Base-by-base conservation (phyloP, 768 basidiomycete species). In the Amanita molliuscula region DNA sequence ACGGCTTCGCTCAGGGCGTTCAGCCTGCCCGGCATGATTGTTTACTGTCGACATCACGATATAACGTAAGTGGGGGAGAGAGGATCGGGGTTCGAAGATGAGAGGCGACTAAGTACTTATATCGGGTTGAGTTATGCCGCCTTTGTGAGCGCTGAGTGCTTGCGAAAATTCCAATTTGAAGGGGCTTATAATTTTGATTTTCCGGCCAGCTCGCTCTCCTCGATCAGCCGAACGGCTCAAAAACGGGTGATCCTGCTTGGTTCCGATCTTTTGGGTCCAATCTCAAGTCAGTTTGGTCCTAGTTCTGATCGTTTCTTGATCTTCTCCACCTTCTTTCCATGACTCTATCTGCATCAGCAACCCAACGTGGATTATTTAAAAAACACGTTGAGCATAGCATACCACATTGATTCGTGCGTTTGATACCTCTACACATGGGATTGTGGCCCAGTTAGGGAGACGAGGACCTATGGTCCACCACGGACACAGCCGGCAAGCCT, bases 1-100 rank as follows among this genome's bases (percentile, higher is more conserved):
- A 72, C 86, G 83, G 76, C 83, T 85, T 58, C 84, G 81, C 68
- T 86, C 84, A 72, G 84, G 84, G 63, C 78, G 78, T 67, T 84
- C 81, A 60, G 72, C 47, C 62, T 70, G 69, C 65, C 67, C 71
- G 69, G 77, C 68, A 71, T 77, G 72, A 62, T 71, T 67, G 56
- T 73, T 72, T 62, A 76, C 68, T 64, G 77, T 76, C 63, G 79
- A 78, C 76, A 80, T 79, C 67, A 72, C 63, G 69, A 62, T 29
- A 52, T 58, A 70, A 75, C 74, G 74, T 77, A 75, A 74, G 57
- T 68, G 60, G 65, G 64, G 70, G 62, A 66, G 68, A 64, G 62
- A 70, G 69, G 62, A 71, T 75, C 71, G 72, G 76, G 73, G 69
- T 71, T 70, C 67, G 72, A 68, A 68, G 63, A 66, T 56, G 58